Evolutionary conservation across 1,139 yeast genomes (phyloP).

Genomic region (Blastobotrys petasosporus): DNA sequence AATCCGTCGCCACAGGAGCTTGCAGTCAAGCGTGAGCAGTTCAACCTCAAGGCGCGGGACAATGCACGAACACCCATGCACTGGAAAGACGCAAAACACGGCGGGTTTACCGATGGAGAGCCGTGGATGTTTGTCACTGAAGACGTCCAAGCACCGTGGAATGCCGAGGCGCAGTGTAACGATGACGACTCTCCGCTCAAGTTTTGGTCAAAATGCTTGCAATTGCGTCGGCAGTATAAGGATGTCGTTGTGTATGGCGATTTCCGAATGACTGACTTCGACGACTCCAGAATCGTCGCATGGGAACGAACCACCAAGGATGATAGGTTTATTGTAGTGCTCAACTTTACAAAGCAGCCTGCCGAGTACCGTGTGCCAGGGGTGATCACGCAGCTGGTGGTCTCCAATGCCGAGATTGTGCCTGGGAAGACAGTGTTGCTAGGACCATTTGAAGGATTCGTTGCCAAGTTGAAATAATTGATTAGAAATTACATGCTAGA

Average conservation of each 20-base stretch:
- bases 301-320: slow-evolving; percentile 34
- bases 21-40: slow-evolving; percentile 31
- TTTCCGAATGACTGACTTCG: slow-evolving; percentile 39
- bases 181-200: slow-evolving; percentile 37
- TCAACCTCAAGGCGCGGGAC: slow-evolving; percentile 36
- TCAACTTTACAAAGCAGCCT: slow-evolving; percentile 38
- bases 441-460: neutral
- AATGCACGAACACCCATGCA: slow-evolving; percentile 56
- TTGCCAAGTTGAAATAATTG: neutral
- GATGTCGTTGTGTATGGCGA: slow-evolving; percentile 47
- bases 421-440: neutral
- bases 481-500: neutral
- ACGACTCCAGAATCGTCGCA: slow-evolving; percentile 38
- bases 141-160: slow-evolving; percentile 43
- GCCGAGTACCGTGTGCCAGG: neutral
- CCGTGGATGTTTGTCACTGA: slow-evolving; percentile 57
- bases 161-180: slow-evolving; percentile 43
- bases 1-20: slow-evolving; percentile 35
- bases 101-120: slow-evolving; percentile 46
- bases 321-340: slow-evolving; percentile 38
- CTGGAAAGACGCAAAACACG: slow-evolving; percentile 42
- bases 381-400: neutral
- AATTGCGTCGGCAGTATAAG: slow-evolving; percentile 41
- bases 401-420: neutral
- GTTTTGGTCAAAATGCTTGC: slow-evolving; percentile 44